Evolutionary conservation across 2,329 filamentous ascomycete species (phyloP).

Genomic region (Venturia carpophila): DNA sequence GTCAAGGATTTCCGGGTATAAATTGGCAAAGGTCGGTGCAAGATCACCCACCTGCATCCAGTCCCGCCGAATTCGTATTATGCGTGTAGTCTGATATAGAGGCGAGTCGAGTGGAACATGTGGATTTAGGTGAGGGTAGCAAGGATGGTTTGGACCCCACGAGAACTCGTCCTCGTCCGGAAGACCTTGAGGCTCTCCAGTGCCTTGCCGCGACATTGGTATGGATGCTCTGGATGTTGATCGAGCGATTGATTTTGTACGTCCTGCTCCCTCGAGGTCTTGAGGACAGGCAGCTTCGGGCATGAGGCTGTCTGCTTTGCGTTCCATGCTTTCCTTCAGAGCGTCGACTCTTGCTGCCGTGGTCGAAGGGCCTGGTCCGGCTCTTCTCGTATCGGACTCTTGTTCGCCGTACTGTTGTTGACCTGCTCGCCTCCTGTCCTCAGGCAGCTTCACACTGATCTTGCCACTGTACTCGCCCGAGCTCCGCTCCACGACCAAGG

Average conservation of each 20-base stretch:
- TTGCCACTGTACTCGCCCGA: slow-evolving; percentile 41
- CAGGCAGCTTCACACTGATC: slow-evolving; percentile 44
- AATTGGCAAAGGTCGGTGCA: slow-evolving; percentile 85
- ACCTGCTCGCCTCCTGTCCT: slow-evolving; percentile 15
- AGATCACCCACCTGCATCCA: slow-evolving; percentile 87
- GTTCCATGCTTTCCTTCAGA: slow-evolving; percentile 8
- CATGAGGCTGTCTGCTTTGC: slow-evolving; percentile 9
- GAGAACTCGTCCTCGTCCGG: slow-evolving; percentile 59
- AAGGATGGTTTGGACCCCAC: slow-evolving; percentile 92
- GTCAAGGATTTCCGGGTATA: slow-evolving; percentile 93
- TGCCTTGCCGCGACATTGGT: slow-evolving; percentile 10
- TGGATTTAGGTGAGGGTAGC: slow-evolving; percentile 86
- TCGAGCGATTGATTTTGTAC: background rate
- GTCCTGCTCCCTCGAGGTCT: slow-evolving; percentile 4
- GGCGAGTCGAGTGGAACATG: slow-evolving; percentile 73
- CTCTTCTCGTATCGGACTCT: background rate
- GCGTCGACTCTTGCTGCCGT: slow-evolving; percentile 12
- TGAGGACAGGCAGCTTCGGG: slow-evolving; percentile 5
- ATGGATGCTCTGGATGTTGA: slow-evolving; percentile 14
- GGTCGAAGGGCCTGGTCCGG: slow-evolving; percentile 16
- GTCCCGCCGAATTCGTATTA: slow-evolving; percentile 85
- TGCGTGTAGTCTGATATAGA: slow-evolving; percentile 69
- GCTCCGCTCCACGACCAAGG: slow-evolving; percentile 31
- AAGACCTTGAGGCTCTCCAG: background rate
- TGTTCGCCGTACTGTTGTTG: slow-evolving; percentile 15